Base-by-base conservation (phyloP, 768 basidiomycete genomes). In the Leccinum incarnatum region DNA sequence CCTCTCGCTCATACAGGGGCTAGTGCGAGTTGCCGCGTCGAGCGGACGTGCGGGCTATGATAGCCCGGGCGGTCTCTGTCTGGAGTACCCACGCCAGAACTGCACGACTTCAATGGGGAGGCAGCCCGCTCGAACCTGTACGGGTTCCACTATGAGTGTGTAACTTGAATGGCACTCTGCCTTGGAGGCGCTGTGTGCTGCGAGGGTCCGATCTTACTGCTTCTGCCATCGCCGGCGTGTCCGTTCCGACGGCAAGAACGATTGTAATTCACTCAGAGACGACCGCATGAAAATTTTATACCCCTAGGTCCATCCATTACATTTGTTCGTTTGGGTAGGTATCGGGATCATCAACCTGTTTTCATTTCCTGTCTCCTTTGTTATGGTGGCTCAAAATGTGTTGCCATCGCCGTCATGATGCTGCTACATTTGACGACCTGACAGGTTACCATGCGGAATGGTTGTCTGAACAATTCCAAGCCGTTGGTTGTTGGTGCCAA, bases 31-130 rank as follows among this genome's bases (percentile, higher is more conserved):
- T 72, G 2, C 72, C 70, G 8, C 60, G 58, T 0, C 27, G 0
- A 19, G 59, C 29, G 14, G 62, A 59, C 27, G 62, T 72, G 23
- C 64, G 72, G 54, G 72, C 45, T 57, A 64, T 14, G 59, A 72
- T 65, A 48, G 65, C 53, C 68, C 72, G 72, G 65, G 4, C 14
- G 47, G 4, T 61, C 50, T 2, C 25, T 55, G 36, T 32, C 36
- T 14, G 4, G 17, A 7, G 50, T 58, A 57, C 51, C 72, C 72
- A 15, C 65, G 67, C 72, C 71, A 72, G 48, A 62, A 74, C 32
- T 72, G 72, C 47, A 60, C 58, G 46, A 72, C 55, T 53, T 72
- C 67, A 53, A 74, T 64, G 34, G 67, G 54, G 46, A 57, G 66
- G 37, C 7, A 60, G 5, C 55, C 59, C 0, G 34, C 11, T 0